Conservation (phyloP, 139 green algal genomes). For the Desmodesmus armatus region DNA sequence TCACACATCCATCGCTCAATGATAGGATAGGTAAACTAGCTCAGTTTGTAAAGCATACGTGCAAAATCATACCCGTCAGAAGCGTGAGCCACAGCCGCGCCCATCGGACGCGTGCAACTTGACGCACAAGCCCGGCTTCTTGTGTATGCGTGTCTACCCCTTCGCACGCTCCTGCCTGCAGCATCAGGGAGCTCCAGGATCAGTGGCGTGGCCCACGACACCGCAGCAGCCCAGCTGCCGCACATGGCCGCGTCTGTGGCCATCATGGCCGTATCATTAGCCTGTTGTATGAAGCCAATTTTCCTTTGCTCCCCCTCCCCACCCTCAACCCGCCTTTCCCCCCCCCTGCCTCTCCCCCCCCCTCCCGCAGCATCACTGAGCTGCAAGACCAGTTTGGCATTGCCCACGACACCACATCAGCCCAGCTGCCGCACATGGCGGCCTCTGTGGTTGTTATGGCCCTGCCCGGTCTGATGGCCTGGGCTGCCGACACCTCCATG, state of each 20-base stretch:
- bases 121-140: neutral
- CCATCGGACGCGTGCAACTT: neutral
- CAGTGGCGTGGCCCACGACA: neutral
- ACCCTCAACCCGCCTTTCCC: too few species aligned
- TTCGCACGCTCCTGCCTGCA: neutral
- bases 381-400: conserved; percentile 13
- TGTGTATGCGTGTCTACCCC: neutral
- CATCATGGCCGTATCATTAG: too few species aligned
- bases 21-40: neutral
- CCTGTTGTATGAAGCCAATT: neutral
- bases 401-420: neutral
- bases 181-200: neutral
- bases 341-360: too few species aligned
- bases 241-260: neutral
- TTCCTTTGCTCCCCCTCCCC: neutral
- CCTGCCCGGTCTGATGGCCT: conserved; percentile 54
- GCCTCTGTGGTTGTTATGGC: conserved; percentile 56
- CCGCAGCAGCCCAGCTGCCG: neutral
- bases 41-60: neutral
- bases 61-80: neutral
- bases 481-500: conserved; percentile 46
- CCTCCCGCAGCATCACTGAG: conserved; percentile 5
- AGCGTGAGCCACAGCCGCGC: neutral
- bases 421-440: conserved; percentile 51
- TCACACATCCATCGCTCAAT: neutral